Conservation (phyloP, 2,329 filamentous ascomycete species). For the Neofusicoccum sp. region DNA sequence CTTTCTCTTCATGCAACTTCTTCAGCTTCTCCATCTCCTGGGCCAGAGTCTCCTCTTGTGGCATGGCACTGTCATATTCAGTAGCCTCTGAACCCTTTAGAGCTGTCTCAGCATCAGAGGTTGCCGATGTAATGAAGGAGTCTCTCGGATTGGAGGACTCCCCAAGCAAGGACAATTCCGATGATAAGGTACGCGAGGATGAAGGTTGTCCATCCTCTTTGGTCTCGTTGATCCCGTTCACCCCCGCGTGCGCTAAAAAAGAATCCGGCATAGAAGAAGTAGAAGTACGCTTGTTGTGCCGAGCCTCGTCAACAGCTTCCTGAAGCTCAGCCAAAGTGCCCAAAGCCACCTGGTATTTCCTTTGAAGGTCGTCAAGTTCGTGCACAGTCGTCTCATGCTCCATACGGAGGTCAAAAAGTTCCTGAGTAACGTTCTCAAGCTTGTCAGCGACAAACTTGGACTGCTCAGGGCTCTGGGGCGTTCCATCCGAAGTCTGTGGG, state of each 20-base stretch:
- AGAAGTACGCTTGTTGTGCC: conserved; percentile 35
- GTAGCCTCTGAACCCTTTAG: conserved; percentile 28
- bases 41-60: conserved; percentile 42
- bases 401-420: conserved; percentile 85
- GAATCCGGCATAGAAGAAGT: conserved; percentile 69
- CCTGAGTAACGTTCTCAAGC: conserved; percentile 85
- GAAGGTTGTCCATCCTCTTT: conserved; percentile 66
- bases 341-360: conserved; percentile 89
- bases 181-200: conserved; percentile 89
- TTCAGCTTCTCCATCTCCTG: conserved; percentile 74
- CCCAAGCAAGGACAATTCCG: conserved; percentile 87
- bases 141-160: conserved; percentile 58
- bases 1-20: conserved; percentile 72
- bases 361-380: conserved; percentile 78
- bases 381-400: conserved; percentile 84
- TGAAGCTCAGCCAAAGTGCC: conserved; percentile 81
- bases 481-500: conserved; percentile 39
- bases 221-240: conserved; percentile 64
- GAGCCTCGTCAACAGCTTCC: conserved; percentile 78
- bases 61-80: conserved; percentile 24
- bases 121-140: conserved; percentile 51
- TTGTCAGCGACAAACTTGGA: conserved; percentile 88
- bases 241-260: conserved; percentile 80
- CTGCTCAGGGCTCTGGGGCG: conserved; percentile 73
- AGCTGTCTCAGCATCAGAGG: conserved; percentile 60